phyloP scores from a whole-genome alignment of 495 filamentous ascomycete species.

The Achaetomiella virescens region DNA sequence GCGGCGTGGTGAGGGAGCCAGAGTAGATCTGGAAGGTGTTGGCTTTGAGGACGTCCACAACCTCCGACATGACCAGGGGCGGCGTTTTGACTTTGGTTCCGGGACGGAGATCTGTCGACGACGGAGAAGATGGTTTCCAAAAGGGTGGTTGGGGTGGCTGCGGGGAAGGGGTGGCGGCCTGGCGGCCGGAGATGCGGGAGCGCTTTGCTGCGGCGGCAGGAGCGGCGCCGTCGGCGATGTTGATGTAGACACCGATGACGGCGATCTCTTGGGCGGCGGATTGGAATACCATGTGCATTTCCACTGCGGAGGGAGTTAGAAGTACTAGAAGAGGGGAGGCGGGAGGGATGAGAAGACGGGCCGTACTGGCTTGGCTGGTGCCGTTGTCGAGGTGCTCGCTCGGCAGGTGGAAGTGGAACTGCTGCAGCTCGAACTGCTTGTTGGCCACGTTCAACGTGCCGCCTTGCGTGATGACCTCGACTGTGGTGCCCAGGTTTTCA shows the following conservation, averaged over 20 bases:
- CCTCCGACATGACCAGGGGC: slow-evolving; percentile 48
- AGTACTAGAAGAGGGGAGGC: not conserved
- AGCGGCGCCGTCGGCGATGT: slow-evolving; percentile 39
- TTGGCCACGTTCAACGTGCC: slow-evolving; percentile 40
- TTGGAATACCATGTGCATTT: slow-evolving; percentile 62
- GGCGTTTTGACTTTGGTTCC: slow-evolving; percentile 51
- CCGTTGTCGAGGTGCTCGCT: slow-evolving; percentile 56
- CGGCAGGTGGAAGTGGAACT: slow-evolving; percentile 69
- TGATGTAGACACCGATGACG: slow-evolving; percentile 56
- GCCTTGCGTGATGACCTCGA: slow-evolving; percentile 46
- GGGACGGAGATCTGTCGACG: slow-evolving; percentile 48
- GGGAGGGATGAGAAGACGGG: slow-evolving; percentile 7
- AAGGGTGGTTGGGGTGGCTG: slow-evolving; percentile 36
- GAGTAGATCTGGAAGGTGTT: slow-evolving; percentile 41
- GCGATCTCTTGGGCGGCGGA: slow-evolving; percentile 38
- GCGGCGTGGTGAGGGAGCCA: slow-evolving; percentile 64
- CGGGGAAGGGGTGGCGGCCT: slow-evolving; percentile 2
- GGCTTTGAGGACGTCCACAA: slow-evolving; percentile 45
- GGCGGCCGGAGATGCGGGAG: slow-evolving; percentile 6
- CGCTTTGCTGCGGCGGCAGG: slow-evolving; percentile 5
- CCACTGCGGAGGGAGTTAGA: slow-evolving; percentile 34
- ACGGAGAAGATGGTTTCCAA: slow-evolving; percentile 50
- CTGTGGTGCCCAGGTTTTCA: slow-evolving; percentile 54
- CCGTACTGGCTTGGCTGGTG: slow-evolving; percentile 38
- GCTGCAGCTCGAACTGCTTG: slow-evolving; percentile 47